Evolutionary conservation across 441 rosid genomes (phyloP), one percentile per base, ranked within the genome.

Genomic region (Gossypium schwendimanii): DNA sequence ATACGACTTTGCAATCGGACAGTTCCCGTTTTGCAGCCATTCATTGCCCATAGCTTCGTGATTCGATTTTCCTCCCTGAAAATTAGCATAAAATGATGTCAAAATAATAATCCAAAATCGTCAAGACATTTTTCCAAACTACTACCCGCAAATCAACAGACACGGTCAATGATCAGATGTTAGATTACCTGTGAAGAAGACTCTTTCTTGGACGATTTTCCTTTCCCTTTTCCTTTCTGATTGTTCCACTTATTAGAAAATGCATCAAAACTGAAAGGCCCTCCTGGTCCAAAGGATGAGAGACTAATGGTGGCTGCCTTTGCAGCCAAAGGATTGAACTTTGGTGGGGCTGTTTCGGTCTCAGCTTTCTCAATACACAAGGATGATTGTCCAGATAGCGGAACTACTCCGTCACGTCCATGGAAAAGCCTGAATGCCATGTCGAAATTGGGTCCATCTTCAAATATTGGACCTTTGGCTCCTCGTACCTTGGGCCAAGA

Each of bases 391-490:
- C 76, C 83, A 1, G 89, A 87, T 69, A 89, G 86, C 1, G 94
- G 94, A 78, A 89, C 91, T 63, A 89, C 94, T 71, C 94, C 94
- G 69, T 87, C 89, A 52, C 52, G 82, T 11, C 94, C 94, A 75
- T 89, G 94, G 80, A 89, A 89, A 76, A 89, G 86, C 82, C 86
- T 82, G 80, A 87, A 89, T 7, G 92, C 90, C 76, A 75, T 84
- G 53, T 87, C 94, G 75, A 89, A 89, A 82, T 89, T 87, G 36
- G 92, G 94, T 6, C 90, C 94, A 85, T 89, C 94, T 82, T 89
- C 94, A 73, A 89, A 89, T n/a, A 89, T 89, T 0, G 94, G 94
- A 72, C 90, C 94, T 79, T 83, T 83, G 61, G 85, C 83, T 26
- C 86, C 84, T 65, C 86, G 84, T 11, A 79, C 88, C 94, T 89